phyloP scores from a whole-genome alignment of 495 filamentous ascomycete genomes.

The Extremus antarcticus region DNA sequence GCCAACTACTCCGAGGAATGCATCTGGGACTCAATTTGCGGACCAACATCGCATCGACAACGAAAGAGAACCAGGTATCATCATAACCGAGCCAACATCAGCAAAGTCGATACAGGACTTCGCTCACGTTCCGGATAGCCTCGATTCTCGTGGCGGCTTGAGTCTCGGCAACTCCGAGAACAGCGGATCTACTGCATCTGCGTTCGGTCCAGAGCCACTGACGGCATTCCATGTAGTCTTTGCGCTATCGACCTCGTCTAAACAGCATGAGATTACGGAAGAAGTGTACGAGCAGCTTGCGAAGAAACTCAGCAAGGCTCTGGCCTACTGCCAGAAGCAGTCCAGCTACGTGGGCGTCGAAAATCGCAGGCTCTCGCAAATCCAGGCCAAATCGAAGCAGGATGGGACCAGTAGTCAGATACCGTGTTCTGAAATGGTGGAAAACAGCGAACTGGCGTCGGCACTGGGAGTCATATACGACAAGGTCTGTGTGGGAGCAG shows the following conservation, averaged over 20 bases:
- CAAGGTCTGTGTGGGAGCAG: not conserved
- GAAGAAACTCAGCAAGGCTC: slow-evolving; percentile 76
- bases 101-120: slow-evolving; percentile 28
- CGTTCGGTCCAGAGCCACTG: slow-evolving; percentile 45
- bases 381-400: slow-evolving; percentile 71
- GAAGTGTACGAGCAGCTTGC: slow-evolving; percentile 81
- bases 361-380: slow-evolving; percentile 59
- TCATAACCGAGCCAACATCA: not conserved
- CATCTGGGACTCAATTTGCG: no score
- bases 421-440: not conserved
- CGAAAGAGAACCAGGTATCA: no score
- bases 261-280: slow-evolving; percentile 53
- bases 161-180: slow-evolving; percentile 24
- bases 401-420: slow-evolving; percentile 22
- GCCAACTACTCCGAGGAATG: no score
- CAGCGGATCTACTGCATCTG: slow-evolving; percentile 27
- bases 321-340: slow-evolving; percentile 83
- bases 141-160: slow-evolving; percentile 26
- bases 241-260: slow-evolving; percentile 55
- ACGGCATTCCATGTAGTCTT: slow-evolving; percentile 97
- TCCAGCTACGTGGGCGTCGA: slow-evolving; percentile 83
- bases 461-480: slow-evolving; percentile 14
- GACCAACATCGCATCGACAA: no score
- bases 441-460: slow-evolving; percentile 19
- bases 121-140: slow-evolving; percentile 22